phyloP scores from a whole-genome alignment of 2,329 filamentous ascomycete genomes.

The Paraphaeosphaeria sporulosa region DNA sequence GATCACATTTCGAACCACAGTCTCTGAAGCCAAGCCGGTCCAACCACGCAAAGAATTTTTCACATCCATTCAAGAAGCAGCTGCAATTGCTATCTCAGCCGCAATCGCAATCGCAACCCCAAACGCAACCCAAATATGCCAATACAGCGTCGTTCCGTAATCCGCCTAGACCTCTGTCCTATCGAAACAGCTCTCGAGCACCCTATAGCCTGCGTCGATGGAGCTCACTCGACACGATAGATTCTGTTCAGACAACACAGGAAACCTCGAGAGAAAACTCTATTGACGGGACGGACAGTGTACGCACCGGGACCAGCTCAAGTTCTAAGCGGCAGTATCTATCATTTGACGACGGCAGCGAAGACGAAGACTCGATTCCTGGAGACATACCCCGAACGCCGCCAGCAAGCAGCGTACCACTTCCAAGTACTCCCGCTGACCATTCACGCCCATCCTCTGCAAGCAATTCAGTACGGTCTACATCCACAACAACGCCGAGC shows the following conservation, averaged over 20 bases:
- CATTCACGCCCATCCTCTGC: conserved; percentile 3
- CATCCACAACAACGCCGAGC: background rate
- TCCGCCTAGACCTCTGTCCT: conserved; percentile 12
- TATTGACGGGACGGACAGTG: conserved; percentile 1
- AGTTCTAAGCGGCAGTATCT: conserved; percentile 6
- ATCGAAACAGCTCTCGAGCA: conserved; percentile 27
- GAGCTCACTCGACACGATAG: conserved; percentile 44
- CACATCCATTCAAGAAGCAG: conserved; percentile 26
- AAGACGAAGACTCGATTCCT: background rate
- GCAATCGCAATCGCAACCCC: background rate
- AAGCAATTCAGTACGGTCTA: conserved; percentile 3
- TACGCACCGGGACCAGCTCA: background rate
- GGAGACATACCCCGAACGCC: background rate
- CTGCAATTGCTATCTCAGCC: background rate
- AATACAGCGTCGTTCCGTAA: conserved; percentile 30
- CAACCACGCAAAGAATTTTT: conserved; percentile 24
- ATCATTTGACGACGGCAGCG: background rate
- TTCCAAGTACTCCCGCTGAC: background rate
- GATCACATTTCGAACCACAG: conserved; percentile 25
- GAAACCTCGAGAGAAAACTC: conserved; percentile 19
- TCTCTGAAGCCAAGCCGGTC: conserved; percentile 11
- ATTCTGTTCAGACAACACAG: conserved; percentile 35
- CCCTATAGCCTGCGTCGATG: conserved; percentile 31
- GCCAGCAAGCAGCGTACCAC: background rate
- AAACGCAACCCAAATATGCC: conserved; percentile 9